Conservation (phyloP, 169 alveolate genomes). For the Eimeria brunetti region DNA sequence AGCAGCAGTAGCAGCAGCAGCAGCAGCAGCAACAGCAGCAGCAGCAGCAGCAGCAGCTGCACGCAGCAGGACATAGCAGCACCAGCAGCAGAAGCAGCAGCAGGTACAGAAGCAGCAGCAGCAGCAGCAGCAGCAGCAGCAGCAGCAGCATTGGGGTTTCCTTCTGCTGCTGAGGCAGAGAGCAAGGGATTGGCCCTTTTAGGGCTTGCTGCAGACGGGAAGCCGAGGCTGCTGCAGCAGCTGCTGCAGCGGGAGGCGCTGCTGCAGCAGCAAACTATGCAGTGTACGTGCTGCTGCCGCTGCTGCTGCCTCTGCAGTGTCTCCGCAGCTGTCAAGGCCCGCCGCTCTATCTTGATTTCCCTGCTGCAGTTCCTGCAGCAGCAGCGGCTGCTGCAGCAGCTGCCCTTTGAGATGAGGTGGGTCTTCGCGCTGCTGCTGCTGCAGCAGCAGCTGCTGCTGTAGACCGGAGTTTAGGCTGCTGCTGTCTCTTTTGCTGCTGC, state of each 20-base stretch:
- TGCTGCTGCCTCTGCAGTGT: slow-evolving; percentile 70
- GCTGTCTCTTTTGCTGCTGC: slow-evolving; percentile 24
- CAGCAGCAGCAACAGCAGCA: neutral
- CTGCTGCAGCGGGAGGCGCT: slow-evolving; percentile 11
- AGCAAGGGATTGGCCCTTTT: neutral
- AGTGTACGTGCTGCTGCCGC: slow-evolving; percentile 25
- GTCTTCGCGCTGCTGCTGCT: slow-evolving; percentile 18
- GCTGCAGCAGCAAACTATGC: neutral
- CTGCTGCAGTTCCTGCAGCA: slow-evolving; percentile 59
- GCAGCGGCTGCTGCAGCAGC: slow-evolving; percentile 32
- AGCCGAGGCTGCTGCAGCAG: slow-evolving; percentile 47
- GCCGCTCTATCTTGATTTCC: neutral
- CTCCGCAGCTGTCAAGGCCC: slow-evolving; percentile 35
- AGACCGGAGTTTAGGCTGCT: too few species aligned
- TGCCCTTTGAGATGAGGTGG: neutral
- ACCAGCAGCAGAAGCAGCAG: neutral
- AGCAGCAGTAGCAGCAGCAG: slow-evolving; percentile 9
- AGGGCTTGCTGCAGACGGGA: neutral
- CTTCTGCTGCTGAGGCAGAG: neutral
- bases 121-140: slow-evolving; percentile 32
- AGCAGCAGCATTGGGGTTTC: slow-evolving; percentile 26
- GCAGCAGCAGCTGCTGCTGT: slow-evolving; percentile 19
- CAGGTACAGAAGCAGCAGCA: neutral
- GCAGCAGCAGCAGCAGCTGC: slow-evolving; percentile 5
- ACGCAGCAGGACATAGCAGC: neutral